Evolutionary conservation across 805 yeast species (phyloP).

Genomic region (Cyberlindnera amylophila): DNA sequence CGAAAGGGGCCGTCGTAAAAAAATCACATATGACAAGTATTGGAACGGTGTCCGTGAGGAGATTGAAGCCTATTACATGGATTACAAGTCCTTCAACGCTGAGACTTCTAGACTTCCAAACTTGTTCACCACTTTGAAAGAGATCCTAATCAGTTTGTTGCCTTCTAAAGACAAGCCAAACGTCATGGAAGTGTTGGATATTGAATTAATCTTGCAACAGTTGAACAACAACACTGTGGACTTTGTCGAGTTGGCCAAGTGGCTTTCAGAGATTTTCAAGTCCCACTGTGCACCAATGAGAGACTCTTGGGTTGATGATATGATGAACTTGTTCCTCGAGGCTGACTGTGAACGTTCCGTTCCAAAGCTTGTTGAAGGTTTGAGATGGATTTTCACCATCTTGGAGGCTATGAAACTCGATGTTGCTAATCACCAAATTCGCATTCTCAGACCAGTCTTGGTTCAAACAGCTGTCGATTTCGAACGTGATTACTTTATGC

Average conservation of each 20-base stretch:
- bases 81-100: slow-evolving; percentile 25
- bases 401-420: slow-evolving; percentile 93
- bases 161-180: slow-evolving; percentile 71
- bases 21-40: slow-evolving; percentile 70
- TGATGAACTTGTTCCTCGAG: slow-evolving; percentile 45
- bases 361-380: slow-evolving; percentile 62
- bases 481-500: slow-evolving; percentile 75
- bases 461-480: slow-evolving; percentile 85
- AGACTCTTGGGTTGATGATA: slow-evolving; percentile 82
- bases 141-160: slow-evolving; percentile 66
- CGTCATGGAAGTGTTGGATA: slow-evolving; percentile 71
- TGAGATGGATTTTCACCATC: slow-evolving; percentile 73
- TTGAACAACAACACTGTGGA: slow-evolving; percentile 66
- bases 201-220: slow-evolving; percentile 74
- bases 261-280: slow-evolving; percentile 77
- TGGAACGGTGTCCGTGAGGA: slow-evolving; percentile 78
- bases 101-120: slow-evolving; percentile 45
- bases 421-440: slow-evolving; percentile 90
- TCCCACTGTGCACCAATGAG: slow-evolving; percentile 96
- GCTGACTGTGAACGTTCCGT: slow-evolving; percentile 34
- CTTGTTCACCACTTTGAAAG: slow-evolving; percentile 73
- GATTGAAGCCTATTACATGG: slow-evolving; percentile 40
- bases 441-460: slow-evolving; percentile 77
- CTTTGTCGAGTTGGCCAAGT: slow-evolving; percentile 62
- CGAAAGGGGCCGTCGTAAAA: slow-evolving; percentile 81